Evolutionary conservation across 2,329 filamentous ascomycete genomes (phyloP), one percentile per base, ranked within the genome.

Genomic region (Sphaerulina vaccinii): DNA sequence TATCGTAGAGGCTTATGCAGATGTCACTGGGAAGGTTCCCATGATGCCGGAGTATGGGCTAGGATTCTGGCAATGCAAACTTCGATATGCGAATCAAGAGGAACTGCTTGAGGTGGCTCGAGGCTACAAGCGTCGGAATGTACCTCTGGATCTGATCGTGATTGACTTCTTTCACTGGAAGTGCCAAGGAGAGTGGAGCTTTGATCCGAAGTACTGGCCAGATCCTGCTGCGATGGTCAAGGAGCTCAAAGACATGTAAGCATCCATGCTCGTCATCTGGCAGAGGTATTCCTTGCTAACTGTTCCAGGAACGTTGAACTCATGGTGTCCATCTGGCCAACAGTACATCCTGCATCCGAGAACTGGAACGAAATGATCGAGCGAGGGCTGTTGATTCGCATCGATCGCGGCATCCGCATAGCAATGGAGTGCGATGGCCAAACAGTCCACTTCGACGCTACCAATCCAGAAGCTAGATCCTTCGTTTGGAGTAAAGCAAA

Each of bases 321-420:
- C 2, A 86, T 87, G 82, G 81, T 87, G 0, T 85, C 82, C 0
- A 79, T 87, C 58, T 87, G 84, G 84, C 84, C 84, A 0, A 86
- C 82, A 0, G 82, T 87, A 1, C 81, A 86, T 47, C 75, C 73
- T 10, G 62, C 66, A 1, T 82, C 78, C 0, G 79, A 82, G 36
- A 85, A 85, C 63, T 86, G 79, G 60, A 59, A 73, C 0, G 78
- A 85, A 56, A 85, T 86, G 81, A 68, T 83, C 0, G 79, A 82
- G 49, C 73, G 75, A 8, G 84, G 84, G 0, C 73, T 79, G 3
- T 74, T 87, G 1, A 82, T 86, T 54, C 77, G 81, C 0, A 74
- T 73, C 7, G 83, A 86, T 54, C 75, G 82, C 5, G 84, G 84
- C 1, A 69, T 82, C 18, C 74, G 81, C 0, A 75, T 77, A 1